A percentile compares a stretch with the other conserved stretches of the same genome.
Evolutionary conservation across 2,329 filamentous ascomycete genomes (phyloP).

Genomic region (Neonectria faginata): DNA sequence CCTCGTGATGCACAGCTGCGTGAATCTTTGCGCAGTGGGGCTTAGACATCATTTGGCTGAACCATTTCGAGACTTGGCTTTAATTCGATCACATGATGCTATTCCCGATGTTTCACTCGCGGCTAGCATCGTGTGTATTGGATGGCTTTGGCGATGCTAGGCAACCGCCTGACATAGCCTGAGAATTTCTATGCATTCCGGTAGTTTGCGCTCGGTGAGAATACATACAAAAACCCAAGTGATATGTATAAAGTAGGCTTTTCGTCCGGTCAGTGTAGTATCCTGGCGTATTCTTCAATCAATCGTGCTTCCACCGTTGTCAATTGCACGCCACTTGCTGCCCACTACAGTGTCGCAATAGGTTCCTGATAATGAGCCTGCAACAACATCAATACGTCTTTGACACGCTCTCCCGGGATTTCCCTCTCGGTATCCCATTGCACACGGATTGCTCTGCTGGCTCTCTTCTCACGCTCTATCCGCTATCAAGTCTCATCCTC

Average conservation of each 20-base stretch:
- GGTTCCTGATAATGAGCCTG: slow-evolving; percentile 11
- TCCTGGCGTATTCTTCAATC: background rate
- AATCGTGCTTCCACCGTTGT: background rate
- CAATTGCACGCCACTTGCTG: slow-evolving; percentile 4
- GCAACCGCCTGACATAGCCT: slow-evolving; percentile 13
- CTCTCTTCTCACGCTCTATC: no score
- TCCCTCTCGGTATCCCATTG: background rate
- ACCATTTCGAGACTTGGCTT: background rate
- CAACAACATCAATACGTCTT: slow-evolving; percentile 1
- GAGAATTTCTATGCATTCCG: background rate
- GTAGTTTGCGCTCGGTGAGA: background rate
- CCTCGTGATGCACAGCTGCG: slow-evolving; percentile 3
- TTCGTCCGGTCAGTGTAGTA: background rate
- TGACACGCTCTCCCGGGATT: background rate
- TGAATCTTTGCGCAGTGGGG: slow-evolving; percentile 9
- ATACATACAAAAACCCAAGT: background rate
- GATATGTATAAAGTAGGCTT: background rate
- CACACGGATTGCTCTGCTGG: background rate
- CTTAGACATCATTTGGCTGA: background rate
- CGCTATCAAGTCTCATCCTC: background rate
- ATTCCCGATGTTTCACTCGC: slow-evolving; percentile 11
- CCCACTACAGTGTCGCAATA: background rate
- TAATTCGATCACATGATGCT: slow-evolving; percentile 9
- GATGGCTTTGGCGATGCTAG: slow-evolving; percentile 8
- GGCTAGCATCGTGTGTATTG: background rate